Evolutionary conservation across 768 basidiomycete species (phyloP).

Genomic region (Boletus coccyginus): DNA sequence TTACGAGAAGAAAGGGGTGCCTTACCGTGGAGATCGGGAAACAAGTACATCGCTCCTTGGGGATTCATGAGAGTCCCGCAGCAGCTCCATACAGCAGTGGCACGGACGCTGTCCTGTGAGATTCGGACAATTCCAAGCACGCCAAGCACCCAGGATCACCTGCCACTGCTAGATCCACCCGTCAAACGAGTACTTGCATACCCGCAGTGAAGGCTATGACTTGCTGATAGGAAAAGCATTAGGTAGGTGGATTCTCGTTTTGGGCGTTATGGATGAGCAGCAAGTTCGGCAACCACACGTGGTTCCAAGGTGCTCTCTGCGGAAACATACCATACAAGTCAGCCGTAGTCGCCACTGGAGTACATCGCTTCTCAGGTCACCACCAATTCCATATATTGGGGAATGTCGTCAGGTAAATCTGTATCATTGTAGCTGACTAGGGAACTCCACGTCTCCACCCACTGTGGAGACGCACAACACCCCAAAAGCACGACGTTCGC

Average conservation of each 20-base stretch:
- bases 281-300: not conserved
- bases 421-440: not conserved
- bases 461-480: conserved; percentile 2
- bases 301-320: not conserved
- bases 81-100: conserved; percentile 2
- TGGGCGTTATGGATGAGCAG: not conserved
- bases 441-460: not conserved
- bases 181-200: not conserved
- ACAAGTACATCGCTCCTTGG: not conserved
- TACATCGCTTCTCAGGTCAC: not conserved
- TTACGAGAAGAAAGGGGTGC: not conserved
- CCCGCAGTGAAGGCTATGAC: conserved; percentile 18
- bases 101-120: not conserved
- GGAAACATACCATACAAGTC: not conserved
- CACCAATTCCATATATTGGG: not conserved
- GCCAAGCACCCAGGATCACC: not conserved
- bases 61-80: not conserved
- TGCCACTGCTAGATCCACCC: conserved; percentile 2
- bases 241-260: conserved; percentile 4
- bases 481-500: not conserved
- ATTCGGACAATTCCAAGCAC: not conserved
- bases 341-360: not conserved
- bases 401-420: not conserved
- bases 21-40: conserved; percentile 13
- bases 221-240: conserved; percentile 1